Conservation (phyloP, 306 rosid genomes). For the Ammopiptanthus mongolicus region DNA sequence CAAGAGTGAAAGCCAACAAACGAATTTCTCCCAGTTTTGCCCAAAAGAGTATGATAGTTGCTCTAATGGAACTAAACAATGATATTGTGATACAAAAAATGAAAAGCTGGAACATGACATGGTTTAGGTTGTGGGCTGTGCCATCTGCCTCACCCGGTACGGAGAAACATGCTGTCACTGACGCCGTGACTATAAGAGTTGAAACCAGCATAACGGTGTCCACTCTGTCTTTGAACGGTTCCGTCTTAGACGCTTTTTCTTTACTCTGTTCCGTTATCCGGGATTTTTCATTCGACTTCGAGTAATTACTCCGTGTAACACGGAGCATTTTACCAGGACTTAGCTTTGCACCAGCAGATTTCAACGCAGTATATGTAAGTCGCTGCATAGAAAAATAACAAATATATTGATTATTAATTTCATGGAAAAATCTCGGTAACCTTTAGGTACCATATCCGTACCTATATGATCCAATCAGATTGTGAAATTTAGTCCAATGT, state of each 20-base stretch:
- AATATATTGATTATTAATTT: too few species aligned
- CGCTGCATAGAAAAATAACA: too few species aligned
- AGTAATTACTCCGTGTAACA: too few species aligned
- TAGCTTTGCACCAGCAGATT: background rate
- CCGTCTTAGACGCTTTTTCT: background rate
- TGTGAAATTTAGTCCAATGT: too few species aligned
- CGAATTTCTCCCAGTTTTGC: constrained; percentile 12
- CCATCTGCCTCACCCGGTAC: constrained; percentile 16
- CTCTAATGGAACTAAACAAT: constrained; percentile 14
- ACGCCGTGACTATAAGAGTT: constrained; percentile 21
- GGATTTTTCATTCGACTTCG: background rate
- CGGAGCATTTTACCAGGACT: background rate
- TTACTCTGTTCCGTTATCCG: too few species aligned
- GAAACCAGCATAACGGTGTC: constrained; percentile 23
- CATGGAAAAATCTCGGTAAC: too few species aligned
- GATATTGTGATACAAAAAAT: constrained; percentile 28
- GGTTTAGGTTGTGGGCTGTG: background rate
- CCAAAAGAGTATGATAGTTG: constrained; percentile 32
- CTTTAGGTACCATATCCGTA: too few species aligned
- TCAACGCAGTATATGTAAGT: constrained; percentile 15
- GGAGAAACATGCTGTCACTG: constrained; percentile 34
- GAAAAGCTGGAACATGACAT: constrained; percentile 4
- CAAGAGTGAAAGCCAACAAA: background rate
- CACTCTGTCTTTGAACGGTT: background rate
- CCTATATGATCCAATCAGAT: too few species aligned